Evolutionary conservation across 2,329 filamentous ascomycete species (phyloP).

Genomic region (Hypoxylon sp.): DNA sequence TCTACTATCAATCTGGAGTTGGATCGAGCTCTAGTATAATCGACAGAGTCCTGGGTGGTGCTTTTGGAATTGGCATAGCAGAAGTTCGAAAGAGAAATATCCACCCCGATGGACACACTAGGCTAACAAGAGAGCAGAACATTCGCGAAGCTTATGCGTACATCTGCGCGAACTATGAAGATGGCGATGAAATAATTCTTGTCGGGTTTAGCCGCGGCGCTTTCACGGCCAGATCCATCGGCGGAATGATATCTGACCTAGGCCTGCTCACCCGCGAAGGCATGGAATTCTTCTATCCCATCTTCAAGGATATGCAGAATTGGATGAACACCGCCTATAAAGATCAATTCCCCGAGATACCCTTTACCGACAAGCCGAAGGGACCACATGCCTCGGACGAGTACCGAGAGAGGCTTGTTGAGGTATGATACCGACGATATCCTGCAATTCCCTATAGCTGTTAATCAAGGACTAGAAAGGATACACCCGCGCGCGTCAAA

Average conservation of each 20-base stretch:
- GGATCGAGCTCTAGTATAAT: constrained; percentile 61
- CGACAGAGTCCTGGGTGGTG: constrained; percentile 62
- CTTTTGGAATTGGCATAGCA: constrained; percentile 63
- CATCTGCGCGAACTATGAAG: constrained; percentile 67
- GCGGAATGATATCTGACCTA: constrained; percentile 60
- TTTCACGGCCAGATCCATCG: constrained; percentile 65
- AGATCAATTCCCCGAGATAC: constrained; percentile 57
- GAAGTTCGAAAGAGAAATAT: constrained; percentile 51
- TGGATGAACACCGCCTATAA: constrained; percentile 57
- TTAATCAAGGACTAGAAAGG: constrained; percentile 38
- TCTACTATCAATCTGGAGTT: constrained; percentile 69
- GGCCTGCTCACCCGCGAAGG: constrained; percentile 63
- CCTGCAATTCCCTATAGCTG: neutral
- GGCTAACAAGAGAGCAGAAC: constrained; percentile 46
- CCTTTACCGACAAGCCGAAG: constrained; percentile 59
- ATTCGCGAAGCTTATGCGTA: constrained; percentile 71
- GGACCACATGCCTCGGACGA: constrained; percentile 52
- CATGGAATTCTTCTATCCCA: constrained; percentile 62
- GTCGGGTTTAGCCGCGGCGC: constrained; percentile 67
- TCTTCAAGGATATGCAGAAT: constrained; percentile 66
- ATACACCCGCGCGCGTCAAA: constrained; percentile 54
- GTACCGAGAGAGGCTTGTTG: constrained; percentile 56
- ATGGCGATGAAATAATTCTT: constrained; percentile 65
- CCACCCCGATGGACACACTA: neutral
- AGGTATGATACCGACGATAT: constrained; percentile 41